Evolutionary conservation across 2,329 filamentous ascomycete species (phyloP).

Genomic region (Epichloe sibirici): DNA sequence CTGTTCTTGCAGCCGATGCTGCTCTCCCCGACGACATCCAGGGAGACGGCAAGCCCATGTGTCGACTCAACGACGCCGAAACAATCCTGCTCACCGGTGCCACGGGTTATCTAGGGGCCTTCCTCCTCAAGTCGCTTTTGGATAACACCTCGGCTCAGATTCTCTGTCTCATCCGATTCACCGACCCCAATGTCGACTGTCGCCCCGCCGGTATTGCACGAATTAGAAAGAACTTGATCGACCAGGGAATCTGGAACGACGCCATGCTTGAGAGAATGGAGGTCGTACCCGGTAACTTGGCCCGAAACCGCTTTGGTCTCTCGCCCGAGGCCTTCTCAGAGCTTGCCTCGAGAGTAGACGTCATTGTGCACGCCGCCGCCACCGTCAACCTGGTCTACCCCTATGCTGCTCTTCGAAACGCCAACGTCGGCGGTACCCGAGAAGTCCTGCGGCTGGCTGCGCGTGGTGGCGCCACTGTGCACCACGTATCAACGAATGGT

Average conservation of each 20-base stretch:
- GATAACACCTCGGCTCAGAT: conserved; percentile 57
- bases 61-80: conserved; percentile 50
- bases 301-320: conserved; percentile 56
- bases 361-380: conserved; percentile 66
- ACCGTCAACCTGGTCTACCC: conserved; percentile 74
- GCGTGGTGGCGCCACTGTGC: conserved; percentile 55
- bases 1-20: conserved; percentile 54
- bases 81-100: conserved; percentile 63
- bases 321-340: conserved; percentile 52
- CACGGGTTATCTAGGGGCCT: conserved; percentile 66
- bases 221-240: conserved; percentile 64
- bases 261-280: conserved; percentile 67
- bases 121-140: conserved; percentile 56
- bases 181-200: conserved; percentile 52
- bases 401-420: conserved; percentile 60
- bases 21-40: conserved; percentile 58
- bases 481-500: conserved; percentile 71
- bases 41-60: conserved; percentile 39
- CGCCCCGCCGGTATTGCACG: conserved; percentile 56
- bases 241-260: conserved; percentile 66
- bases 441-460: conserved; percentile 63
- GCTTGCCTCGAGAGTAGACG: conserved; percentile 52
- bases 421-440: conserved; percentile 68
- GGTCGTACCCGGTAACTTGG: conserved; percentile 61
- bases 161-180: conserved; percentile 62